phyloP scores from a whole-genome alignment of 371 early-diverging fungal genomes.

The Coemansia linderi region DNA sequence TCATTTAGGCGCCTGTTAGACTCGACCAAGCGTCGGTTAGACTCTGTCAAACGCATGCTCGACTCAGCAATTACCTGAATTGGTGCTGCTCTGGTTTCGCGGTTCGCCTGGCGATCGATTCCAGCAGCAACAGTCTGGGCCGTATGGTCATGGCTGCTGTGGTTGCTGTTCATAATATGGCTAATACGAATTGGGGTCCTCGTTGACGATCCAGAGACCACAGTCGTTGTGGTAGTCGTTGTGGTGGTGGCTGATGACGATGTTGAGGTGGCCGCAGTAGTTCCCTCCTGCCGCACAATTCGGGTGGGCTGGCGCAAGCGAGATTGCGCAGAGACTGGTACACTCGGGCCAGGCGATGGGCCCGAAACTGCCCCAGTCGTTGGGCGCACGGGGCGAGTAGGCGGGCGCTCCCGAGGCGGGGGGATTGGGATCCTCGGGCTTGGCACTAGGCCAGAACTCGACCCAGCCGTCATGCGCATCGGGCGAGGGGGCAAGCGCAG shows the following conservation, averaged over 20 bases:
- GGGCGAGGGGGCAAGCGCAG: neutral
- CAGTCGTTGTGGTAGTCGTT: neutral
- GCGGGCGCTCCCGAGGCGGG: conserved; percentile 2
- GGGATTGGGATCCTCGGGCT: conserved; percentile 3
- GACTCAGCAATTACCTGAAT: neutral
- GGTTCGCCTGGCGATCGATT: neutral
- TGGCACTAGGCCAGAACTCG: neutral
- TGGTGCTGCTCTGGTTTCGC: neutral
- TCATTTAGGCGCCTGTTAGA: neutral
- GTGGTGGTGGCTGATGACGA: neutral
- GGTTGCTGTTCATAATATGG: neutral
- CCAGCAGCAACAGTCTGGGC: neutral
- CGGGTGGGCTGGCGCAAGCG: conserved; percentile 4
- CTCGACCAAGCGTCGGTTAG: neutral
- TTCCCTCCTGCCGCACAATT: neutral
- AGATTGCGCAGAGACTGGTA: neutral
- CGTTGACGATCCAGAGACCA: neutral
- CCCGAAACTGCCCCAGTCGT: neutral
- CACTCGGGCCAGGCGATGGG: neutral
- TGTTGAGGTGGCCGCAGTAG: neutral
- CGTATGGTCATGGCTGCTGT: neutral
- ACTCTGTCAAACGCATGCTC: neutral
- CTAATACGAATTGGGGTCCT: conserved; percentile 9
- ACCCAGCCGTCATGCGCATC: neutral
- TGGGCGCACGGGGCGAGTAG: neutral